These are phyloP conservation scores for Quercus lobata DNA, from an alignment of 331 rosid genomes.

Conservation along the genomic window DNA sequence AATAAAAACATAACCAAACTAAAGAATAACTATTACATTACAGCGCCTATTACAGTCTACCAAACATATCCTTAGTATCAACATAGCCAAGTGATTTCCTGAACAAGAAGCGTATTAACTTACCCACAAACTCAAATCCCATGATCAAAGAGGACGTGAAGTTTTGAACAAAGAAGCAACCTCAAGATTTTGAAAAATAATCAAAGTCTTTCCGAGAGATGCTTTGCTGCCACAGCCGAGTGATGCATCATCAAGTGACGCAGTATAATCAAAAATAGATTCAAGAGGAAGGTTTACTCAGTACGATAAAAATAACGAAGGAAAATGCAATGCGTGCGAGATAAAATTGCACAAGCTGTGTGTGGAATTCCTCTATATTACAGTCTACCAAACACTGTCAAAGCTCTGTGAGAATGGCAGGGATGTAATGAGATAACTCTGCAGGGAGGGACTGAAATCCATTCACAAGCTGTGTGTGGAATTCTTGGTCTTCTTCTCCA, in stretches of 20 bases:
- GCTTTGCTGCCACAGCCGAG: too few relatives aligned
- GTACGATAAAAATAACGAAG: too few relatives aligned
- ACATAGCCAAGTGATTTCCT: background rate
- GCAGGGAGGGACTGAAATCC: conserved; percentile 97
- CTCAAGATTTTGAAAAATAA: too few relatives aligned
- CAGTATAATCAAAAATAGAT: too few relatives aligned
- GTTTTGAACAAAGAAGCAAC: background rate
- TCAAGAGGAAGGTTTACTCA: too few relatives aligned
- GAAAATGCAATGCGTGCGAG: too few relatives aligned
- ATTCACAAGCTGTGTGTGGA: conserved; percentile 96
- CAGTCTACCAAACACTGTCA: conserved; percentile 20
- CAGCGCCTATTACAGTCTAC: too few relatives aligned
- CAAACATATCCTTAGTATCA: background rate
- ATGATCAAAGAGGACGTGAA: background rate
- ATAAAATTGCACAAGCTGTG: too few relatives aligned
- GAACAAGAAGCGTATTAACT: background rate
- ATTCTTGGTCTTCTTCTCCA: conserved; percentile 98
- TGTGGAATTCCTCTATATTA: too few relatives aligned
- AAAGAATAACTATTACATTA: too few relatives aligned
- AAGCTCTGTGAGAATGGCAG: conserved; percentile 92
- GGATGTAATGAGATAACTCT: conserved; percentile 91
- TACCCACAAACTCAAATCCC: background rate
- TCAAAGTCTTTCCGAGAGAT: too few relatives aligned
- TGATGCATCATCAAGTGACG: conserved; percentile 48
- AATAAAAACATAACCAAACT: too few relatives aligned